Evolutionary conservation across 805 yeast genomes (phyloP).

Genomic region (Priceomyces carsonii): DNA sequence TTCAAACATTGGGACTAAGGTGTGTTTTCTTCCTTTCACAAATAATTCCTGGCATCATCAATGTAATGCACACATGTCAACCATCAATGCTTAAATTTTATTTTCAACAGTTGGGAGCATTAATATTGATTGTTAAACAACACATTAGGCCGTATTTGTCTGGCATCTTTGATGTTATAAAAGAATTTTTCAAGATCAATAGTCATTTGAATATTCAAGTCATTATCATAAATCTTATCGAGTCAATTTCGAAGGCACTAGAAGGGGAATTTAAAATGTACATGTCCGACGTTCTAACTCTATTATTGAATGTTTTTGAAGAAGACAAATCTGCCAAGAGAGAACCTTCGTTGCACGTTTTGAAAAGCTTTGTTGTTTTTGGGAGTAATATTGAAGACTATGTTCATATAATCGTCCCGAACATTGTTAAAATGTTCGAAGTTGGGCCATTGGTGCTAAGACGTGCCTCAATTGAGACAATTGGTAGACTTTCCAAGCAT

Average conservation of each 20-base stretch:
- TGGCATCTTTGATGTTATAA: conserved; percentile 72
- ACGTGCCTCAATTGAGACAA: conserved; percentile 74
- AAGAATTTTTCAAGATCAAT: conserved; percentile 61
- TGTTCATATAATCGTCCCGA: conserved; percentile 84
- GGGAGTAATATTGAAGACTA: conserved; percentile 89
- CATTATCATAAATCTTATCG: conserved; percentile 77
- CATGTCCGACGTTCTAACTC: conserved; percentile 73
- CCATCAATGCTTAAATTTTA: conserved; percentile 80
- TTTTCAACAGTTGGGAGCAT: conserved; percentile 81
- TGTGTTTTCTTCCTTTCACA: conserved; percentile 89
- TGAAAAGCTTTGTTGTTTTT: conserved; percentile 81
- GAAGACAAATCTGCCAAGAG: conserved; percentile 63
- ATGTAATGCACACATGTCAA: conserved; percentile 81
- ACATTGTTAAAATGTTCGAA: conserved; percentile 79
- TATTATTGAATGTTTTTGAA: conserved; percentile 74
- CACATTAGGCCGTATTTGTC: conserved; percentile 83
- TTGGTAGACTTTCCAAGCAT: conserved; percentile 76
- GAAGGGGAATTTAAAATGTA: conserved; percentile 91
- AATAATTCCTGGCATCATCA: conserved; percentile 83
- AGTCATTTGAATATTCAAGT: conserved; percentile 63
- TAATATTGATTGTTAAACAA: conserved; percentile 81
- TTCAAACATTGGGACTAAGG: conserved; percentile 82
- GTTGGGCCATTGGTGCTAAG: conserved; percentile 60
- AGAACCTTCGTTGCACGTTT: conserved; percentile 67
- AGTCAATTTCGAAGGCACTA: conserved; percentile 79